These are phyloP conservation scores for Calendula officinalis DNA, from an alignment of 129 eudicot species.

Conservation along the genomic window DNA sequence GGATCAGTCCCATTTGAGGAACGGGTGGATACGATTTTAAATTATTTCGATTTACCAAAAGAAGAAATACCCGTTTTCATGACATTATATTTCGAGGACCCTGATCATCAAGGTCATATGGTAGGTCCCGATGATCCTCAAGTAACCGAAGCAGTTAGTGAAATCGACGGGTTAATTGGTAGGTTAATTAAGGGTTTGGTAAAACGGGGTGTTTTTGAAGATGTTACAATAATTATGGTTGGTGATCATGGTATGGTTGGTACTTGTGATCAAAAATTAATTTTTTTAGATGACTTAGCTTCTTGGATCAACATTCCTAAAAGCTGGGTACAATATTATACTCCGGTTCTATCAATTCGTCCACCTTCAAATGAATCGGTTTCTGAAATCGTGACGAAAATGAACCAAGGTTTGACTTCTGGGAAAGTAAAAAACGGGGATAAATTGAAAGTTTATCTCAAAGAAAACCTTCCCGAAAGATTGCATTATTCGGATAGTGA, in stretches of 20 bases:
- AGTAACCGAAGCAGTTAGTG: conserved; percentile 47
- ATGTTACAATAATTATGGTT: conserved; percentile 59
- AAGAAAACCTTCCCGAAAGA: conserved; percentile 65
- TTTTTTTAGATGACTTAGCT: conserved; percentile 60
- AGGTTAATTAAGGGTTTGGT: conserved; percentile 64
- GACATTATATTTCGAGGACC: conserved; percentile 78
- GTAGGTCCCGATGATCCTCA: conserved; percentile 74
- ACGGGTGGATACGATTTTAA: conserved; percentile 57
- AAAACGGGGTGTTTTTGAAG: conserved; percentile 60
- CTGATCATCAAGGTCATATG: conserved; percentile 76
- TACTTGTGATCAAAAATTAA: conserved; percentile 65
- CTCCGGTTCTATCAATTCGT: conserved; percentile 58
- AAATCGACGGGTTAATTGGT: conserved; percentile 57
- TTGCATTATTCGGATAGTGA: conserved; percentile 64
- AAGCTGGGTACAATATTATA: conserved; percentile 59
- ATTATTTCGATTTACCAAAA: conserved; percentile 57
- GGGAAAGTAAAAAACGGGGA: conserved; percentile 58
- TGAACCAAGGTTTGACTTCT: conserved; percentile 63
- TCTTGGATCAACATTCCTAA: conserved; percentile 52
- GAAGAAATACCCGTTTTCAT: conserved; percentile 60
- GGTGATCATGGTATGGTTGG: conserved; percentile 95
- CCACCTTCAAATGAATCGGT: conserved; percentile 45
- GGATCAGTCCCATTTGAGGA: conserved; percentile 69
- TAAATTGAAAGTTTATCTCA: conserved; percentile 50
- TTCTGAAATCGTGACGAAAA: conserved; percentile 52